Evolutionary conservation across 805 yeast genomes (phyloP), one percentile per base, ranked within the genome.

Genomic region (Saturnispora sekii): DNA sequence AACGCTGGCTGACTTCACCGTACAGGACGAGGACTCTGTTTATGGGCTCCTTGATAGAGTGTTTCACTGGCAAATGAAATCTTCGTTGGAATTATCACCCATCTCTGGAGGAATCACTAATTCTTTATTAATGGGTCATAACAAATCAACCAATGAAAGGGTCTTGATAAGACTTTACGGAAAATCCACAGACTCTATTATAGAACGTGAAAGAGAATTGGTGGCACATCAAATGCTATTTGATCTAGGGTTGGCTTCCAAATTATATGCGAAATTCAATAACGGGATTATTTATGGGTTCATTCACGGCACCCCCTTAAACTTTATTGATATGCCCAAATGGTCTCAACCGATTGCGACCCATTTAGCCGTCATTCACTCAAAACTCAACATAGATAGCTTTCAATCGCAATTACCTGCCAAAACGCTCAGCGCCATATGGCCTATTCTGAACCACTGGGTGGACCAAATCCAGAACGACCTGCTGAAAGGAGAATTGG

Each of bases 231-330:
- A 78, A 40, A 73, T 77, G 43, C 68, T 84, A 41, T 71, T 78
- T 52, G 69, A 80, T 3, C 65, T 77, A 36, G 66, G 68, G 3
- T 68, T 83, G 49, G 90, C 90, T 0, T 86, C 93, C 1, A 70
- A 79, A 1, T 70, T 83, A 21, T 75, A 74, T 56, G 81, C 84
- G 4, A 63, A 84, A 42, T 81, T 84, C 53, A 74, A 76, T 31
- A 83, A 83, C 59, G 93, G 93, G 0, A 67, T 83, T 36, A 73
- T 83, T 10, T 83, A 83, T 55, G 88, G 85, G 5, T 83, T 66
- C 54, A 66, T 81, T 9, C 73, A 76, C 1, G 93, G 93, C 9
- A 58, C 80, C 28, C 72, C 89, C 0, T 64, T 81, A 32, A 66
- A 70, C 5, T 73, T 79, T 7, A 62, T 65, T 11, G 85, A 83